Evolutionary conservation across 495 filamentous ascomycete species (phyloP), one percentile per base, ranked within the genome.

Genomic region (Staphylotrichum longicolle): DNA sequence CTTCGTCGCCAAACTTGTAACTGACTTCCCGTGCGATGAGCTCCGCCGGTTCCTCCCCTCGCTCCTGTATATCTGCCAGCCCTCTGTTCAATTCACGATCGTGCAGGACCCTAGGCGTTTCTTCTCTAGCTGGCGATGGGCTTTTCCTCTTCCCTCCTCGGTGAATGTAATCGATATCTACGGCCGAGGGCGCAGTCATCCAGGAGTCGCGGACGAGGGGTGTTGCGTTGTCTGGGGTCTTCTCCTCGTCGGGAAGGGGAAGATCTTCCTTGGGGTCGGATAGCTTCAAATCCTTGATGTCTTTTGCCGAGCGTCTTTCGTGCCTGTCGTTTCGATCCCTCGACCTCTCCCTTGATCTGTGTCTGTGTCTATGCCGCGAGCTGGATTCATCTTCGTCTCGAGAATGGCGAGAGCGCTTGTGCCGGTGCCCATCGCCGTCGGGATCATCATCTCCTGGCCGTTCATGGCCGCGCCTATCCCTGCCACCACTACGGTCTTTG

Each of bases 1-100:
- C 94, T 12, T 83, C 72, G 72, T 99, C 95, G 15, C 94, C 94
- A 75, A 99, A 96, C 0, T 78, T 89, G 70, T 98, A 99, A 60
- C 80, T 76, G 12, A 95, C 85, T 39, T 89, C 84, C 63, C 87
- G 84, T 61, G 84, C 44, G 14, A 61, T 49, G 2, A 47, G 2
- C 10, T 50, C 10, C 6, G 57, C 11, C 1, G 45, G 11, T 20
- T 44, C 32, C 11, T 54, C 41, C 4, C 27, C 51, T 3, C 10
- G 54, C 12, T 68, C 67, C 4, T 68, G 80, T 33, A 77, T 66
- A 65, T 89, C 85, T 12, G 80, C 81, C 35, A 96, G 72, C 65
- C 91, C 58, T 4, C 32, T 73, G 63, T 96, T 96, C 34, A 96
- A 76, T 70, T 97, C 93, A 40, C 86, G 86, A 40, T 88, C 77